Conservation (phyloP, 768 basidiomycete species). For the Sporobolomyces pararoseus region DNA sequence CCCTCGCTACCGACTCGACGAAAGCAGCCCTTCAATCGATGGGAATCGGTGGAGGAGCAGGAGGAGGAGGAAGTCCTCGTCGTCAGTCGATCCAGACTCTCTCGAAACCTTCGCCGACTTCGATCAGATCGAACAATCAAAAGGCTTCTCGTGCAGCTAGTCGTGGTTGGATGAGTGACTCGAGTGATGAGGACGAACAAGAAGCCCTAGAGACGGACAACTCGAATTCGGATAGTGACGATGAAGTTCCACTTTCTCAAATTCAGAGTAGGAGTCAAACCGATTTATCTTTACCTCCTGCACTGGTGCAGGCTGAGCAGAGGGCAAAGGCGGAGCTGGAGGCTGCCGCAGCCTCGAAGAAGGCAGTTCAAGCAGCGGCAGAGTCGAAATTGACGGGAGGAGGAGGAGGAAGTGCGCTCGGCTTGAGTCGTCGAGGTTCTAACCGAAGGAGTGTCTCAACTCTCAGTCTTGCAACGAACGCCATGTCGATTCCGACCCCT, state of each 20-base stretch:
- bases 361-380: slow-evolving; percentile 2
- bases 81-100: not conserved
- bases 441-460: slow-evolving; percentile 36
- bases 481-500: slow-evolving; percentile 2
- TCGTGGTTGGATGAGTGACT: slow-evolving; percentile 21
- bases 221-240: slow-evolving; percentile 22
- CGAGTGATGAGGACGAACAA: slow-evolving; percentile 33
- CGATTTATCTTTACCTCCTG: slow-evolving; percentile 12
- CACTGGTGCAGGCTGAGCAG: slow-evolving; percentile 2
- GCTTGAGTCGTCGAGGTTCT: slow-evolving; percentile 13
- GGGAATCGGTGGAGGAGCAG: slow-evolving; percentile 19
- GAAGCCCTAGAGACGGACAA: slow-evolving; percentile 13
- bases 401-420: not conserved
- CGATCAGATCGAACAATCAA: not conserved
- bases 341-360: slow-evolving; percentile 1
- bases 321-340: slow-evolving; percentile 17
- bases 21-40: slow-evolving; percentile 14
- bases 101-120: not conserved
- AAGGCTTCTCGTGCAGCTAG: not conserved
- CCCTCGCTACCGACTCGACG: slow-evolving; percentile 22
- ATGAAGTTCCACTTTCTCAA: slow-evolving; percentile 37
- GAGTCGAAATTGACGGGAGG: slow-evolving; percentile 3
- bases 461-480: slow-evolving; percentile 22
- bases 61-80: not conserved
- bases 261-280: slow-evolving; percentile 28